These are phyloP conservation scores for Pythium angustatum DNA, from an alignment of 352 stramenopile species.

Conservation along the genomic window DNA sequence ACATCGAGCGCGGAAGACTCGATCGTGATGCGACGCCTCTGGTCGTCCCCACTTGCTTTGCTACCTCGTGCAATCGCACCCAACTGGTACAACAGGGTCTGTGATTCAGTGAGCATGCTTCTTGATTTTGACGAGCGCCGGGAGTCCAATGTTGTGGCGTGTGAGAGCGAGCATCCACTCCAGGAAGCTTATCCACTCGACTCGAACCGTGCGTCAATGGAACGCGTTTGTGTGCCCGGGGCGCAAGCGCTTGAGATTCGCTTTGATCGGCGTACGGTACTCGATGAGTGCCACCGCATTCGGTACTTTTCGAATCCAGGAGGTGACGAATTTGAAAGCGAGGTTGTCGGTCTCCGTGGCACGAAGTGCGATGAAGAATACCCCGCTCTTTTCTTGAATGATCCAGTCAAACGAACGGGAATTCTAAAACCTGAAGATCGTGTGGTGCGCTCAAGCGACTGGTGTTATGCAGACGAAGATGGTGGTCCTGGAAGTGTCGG, in stretches of 20 bases:
- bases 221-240: slow-evolving; percentile 42
- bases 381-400: slow-evolving; percentile 44
- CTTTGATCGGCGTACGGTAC: slow-evolving; percentile 60
- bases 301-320: slow-evolving; percentile 1
- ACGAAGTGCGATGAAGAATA: slow-evolving; percentile 16
- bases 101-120: slow-evolving; percentile 56
- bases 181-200: neutral
- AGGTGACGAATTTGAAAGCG: neutral
- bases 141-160: slow-evolving; percentile 35
- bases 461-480: slow-evolving; percentile 77
- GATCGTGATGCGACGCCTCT: neutral
- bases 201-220: no score
- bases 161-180: slow-evolving; percentile 58
- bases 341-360: slow-evolving; percentile 15
- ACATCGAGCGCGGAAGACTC: neutral
- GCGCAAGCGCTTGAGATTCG: slow-evolving; percentile 68
- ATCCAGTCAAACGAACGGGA: slow-evolving; percentile 31
- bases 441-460: slow-evolving; percentile 65
- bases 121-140: slow-evolving; percentile 55
- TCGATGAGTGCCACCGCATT: slow-evolving; percentile 31
- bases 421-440: slow-evolving; percentile 46
- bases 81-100: slow-evolving; percentile 63
- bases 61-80: slow-evolving; percentile 36
- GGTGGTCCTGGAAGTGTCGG: slow-evolving; percentile 59
- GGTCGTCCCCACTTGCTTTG: slow-evolving; percentile 36